A percentile compares a stretch with the other conserved stretches of the same genome.
These are phyloP conservation scores for Sphaerostilbella broomeana DNA, from an alignment of 2,329 filamentous ascomycete genomes.

Conservation along the genomic window DNA sequence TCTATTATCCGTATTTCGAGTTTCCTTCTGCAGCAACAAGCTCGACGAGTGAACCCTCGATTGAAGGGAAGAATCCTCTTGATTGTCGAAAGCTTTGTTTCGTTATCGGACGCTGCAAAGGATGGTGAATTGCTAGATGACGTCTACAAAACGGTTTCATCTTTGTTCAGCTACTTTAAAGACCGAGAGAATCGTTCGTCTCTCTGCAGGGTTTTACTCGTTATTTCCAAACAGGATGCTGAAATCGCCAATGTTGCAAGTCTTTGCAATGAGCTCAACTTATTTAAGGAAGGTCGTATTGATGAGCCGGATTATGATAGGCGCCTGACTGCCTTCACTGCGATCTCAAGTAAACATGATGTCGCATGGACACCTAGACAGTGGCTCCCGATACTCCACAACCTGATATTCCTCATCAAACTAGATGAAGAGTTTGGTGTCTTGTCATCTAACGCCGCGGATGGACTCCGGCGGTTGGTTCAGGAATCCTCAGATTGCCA, in stretches of 20 bases:
- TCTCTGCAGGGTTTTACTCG: slow-evolving; percentile 64
- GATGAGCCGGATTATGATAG: slow-evolving; percentile 86
- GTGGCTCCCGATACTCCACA: slow-evolving; percentile 84
- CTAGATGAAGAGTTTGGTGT: slow-evolving; percentile 86
- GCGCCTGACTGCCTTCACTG: slow-evolving; percentile 68
- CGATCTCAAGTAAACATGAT: slow-evolving; percentile 59
- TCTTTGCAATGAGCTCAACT: slow-evolving; percentile 74
- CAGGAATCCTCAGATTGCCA: slow-evolving; percentile 47
- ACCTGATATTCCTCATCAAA: slow-evolving; percentile 80
- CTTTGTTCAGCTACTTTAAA: slow-evolving; percentile 85
- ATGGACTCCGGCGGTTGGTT: slow-evolving; percentile 72
- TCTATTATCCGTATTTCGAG: slow-evolving; percentile 73
- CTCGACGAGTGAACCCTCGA: slow-evolving; percentile 71
- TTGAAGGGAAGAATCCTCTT: slow-evolving; percentile 75
- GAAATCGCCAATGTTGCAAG: slow-evolving; percentile 56
- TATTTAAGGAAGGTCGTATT: slow-evolving; percentile 63
- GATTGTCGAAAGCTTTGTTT: slow-evolving; percentile 75
- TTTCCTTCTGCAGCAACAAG: slow-evolving; percentile 79
- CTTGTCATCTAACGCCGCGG: slow-evolving; percentile 70
- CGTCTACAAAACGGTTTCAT: slow-evolving; percentile 68
- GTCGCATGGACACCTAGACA: slow-evolving; percentile 58
- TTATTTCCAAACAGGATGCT: slow-evolving; percentile 59
- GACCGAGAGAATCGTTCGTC: slow-evolving; percentile 70
- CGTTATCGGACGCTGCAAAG: slow-evolving; percentile 43
- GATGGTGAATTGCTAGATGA: slow-evolving; percentile 47